A percentile compares a stretch with the other conserved stretches of the same genome.
phyloP scores from a whole-genome alignment of 2,329 filamentous ascomycete species.

The Scedosporium minutisporum region DNA sequence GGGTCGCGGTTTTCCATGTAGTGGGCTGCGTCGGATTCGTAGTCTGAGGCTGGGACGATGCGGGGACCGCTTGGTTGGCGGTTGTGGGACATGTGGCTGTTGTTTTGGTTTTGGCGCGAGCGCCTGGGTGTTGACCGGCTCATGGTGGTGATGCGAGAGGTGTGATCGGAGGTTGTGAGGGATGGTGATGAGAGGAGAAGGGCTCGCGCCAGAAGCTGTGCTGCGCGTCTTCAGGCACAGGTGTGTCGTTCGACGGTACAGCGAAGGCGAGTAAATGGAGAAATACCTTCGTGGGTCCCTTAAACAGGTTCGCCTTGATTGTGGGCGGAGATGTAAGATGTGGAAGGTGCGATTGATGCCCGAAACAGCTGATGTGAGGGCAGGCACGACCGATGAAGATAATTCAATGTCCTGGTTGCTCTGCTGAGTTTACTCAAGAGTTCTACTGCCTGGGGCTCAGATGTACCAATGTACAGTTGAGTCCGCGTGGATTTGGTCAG shows the following conservation, averaged over 20 bases:
- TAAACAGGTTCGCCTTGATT: background rate
- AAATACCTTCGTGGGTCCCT: background rate
- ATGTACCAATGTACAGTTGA: too few species aligned
- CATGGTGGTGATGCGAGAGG: conserved; percentile 21
- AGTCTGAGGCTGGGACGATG: conserved; percentile 41
- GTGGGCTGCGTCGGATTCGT: conserved; percentile 54
- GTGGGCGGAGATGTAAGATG: background rate
- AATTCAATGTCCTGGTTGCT: too few species aligned
- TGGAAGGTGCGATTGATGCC: background rate
- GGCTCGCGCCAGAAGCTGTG: background rate
- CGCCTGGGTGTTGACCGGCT: conserved; percentile 31
- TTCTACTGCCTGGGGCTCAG: too few species aligned
- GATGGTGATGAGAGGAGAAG: background rate
- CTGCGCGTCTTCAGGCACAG: background rate
- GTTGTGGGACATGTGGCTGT: conserved; percentile 11
- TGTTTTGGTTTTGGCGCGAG: conserved; percentile 3
- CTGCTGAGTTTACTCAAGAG: too few species aligned
- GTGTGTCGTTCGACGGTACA: background rate
- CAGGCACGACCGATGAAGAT: background rate
- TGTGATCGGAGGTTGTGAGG: background rate
- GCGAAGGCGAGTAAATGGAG: background rate
- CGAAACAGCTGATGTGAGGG: background rate
- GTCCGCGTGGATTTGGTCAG: too few species aligned
- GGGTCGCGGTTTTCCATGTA: conserved; percentile 32
- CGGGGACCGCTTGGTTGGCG: conserved; percentile 29